Evolutionary conservation across 768 basidiomycete species (phyloP).

Genomic region (Sporobolomyces pararoseus): DNA sequence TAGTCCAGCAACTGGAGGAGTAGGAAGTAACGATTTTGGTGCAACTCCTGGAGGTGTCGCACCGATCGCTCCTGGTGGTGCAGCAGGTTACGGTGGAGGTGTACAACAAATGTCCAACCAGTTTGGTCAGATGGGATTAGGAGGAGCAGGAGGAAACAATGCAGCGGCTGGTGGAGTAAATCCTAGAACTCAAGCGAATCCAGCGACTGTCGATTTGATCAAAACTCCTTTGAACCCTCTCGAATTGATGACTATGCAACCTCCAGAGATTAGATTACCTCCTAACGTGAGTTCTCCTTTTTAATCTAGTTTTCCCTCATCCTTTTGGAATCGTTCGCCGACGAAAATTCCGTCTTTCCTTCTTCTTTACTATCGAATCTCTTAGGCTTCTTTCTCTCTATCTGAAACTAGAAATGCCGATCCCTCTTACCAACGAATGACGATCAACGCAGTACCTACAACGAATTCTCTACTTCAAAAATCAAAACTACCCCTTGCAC

Average conservation of each 20-base stretch:
- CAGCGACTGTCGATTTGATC: conserved; percentile 80
- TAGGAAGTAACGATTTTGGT: conserved; percentile 14
- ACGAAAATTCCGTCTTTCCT: too few relatives aligned
- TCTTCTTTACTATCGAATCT: not conserved
- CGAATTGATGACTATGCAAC: conserved; percentile 66
- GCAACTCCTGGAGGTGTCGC: conserved; percentile 13
- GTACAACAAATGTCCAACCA: conserved; percentile 64
- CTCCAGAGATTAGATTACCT: conserved; percentile 85
- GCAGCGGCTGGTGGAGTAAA: conserved; percentile 9
- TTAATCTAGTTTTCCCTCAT: not conserved
- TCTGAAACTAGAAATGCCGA: conserved; percentile 78
- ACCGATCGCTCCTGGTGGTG: not conserved
- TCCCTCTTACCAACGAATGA: conserved; percentile 83
- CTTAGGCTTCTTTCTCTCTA: conserved; percentile 65
- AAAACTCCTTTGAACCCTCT: conserved; percentile 87
- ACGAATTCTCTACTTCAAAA: conserved; percentile 81
- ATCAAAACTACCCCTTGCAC: conserved; percentile 70
- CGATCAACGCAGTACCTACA: conserved; percentile 87
- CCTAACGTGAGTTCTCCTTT: conserved; percentile 56
- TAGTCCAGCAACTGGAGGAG: conserved; percentile 18
- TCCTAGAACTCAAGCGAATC: conserved; percentile 16
- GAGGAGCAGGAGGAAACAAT: conserved; percentile 44
- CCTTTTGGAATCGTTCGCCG: too few relatives aligned
- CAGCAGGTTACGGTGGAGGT: conserved; percentile 36
- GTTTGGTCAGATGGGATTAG: conserved; percentile 82